Conservation (phyloP, 2,329 filamentous ascomycete genomes). For the Chaetomiaceae sp. region DNA sequence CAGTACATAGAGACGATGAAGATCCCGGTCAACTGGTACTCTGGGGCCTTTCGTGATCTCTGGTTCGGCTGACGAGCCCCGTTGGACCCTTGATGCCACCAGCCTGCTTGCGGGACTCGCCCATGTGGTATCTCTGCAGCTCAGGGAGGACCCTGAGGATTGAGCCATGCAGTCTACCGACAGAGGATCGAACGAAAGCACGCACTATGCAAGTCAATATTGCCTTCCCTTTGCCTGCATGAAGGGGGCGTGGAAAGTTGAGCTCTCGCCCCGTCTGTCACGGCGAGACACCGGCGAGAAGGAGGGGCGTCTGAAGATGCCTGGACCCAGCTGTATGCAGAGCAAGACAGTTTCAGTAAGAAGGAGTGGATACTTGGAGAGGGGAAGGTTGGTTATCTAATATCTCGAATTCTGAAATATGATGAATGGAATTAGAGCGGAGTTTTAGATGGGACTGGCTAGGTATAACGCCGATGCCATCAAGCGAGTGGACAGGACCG, state of each 20-base stretch:
- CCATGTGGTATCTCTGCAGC: too few relatives aligned
- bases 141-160: too few relatives aligned
- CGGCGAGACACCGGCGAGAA: neutral
- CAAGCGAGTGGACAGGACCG: neutral
- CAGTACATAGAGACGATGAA: neutral
- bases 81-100: neutral
- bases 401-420: neutral
- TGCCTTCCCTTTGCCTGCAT: neutral
- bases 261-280: neutral
- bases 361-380: neutral
- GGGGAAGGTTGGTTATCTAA: neutral
- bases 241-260: neutral
- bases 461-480: neutral
- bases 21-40: conserved; percentile 2
- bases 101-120: too few relatives aligned
- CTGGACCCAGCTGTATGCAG: neutral
- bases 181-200: too few relatives aligned
- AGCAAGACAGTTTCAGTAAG: neutral
- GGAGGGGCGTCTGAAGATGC: neutral
- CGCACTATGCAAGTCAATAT: neutral
- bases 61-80: too few relatives aligned
- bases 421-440: neutral
- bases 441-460: neutral
- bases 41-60: too few relatives aligned
- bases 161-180: too few relatives aligned